Evolutionary conservation across 2,329 filamentous ascomycete genomes (phyloP), one percentile per base, ranked within the genome.

Genomic region (Apiospora phragmitis): DNA sequence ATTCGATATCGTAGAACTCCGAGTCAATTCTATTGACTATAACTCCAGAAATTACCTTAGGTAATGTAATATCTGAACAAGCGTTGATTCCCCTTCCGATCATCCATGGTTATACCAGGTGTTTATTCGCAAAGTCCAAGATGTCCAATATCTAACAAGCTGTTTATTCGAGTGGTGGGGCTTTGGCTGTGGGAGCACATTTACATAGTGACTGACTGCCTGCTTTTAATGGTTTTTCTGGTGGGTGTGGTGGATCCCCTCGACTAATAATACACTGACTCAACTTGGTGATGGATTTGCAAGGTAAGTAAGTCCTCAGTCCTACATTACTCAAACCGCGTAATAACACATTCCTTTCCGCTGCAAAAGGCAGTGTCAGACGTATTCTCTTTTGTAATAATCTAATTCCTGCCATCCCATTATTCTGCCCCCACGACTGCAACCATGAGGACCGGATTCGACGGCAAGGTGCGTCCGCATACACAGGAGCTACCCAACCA

Each of bases 401-500:
- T 14, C 45, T 29, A 11, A 3, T 55, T 32, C 26, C 26, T 55
- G 5, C 41, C 26, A 26, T 32, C 21, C 38, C 11, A 32, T 35
- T 5, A 35, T 68, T 21, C 51, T 49, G 9, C n/a, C 8, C 12
- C 9, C 21, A 21, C 18, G n/a, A 21, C 51, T 38, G 43, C 41
- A 47, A 73, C n/a, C 21, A 72, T 67, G 65, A 65, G 42, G 42
- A 70, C 75, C 68, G 70, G 67, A 29, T 42, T 72, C 38, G 45
- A 74, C 41, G 45, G 75, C 65, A 80, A 80, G 72, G 73, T 77
- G n/a, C 77, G 79, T 69, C 74, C 77, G 26, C 78, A 79, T 68
- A 75, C 78, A 14, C 76, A 77, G 49, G 79, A 80, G 62, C 74
- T 78, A 12, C 77, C 77, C 55, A 79, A 75, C 65, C 74, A 79